Conservation (phyloP, 805 yeast genomes). For the Cyberlindnera meyerae region DNA sequence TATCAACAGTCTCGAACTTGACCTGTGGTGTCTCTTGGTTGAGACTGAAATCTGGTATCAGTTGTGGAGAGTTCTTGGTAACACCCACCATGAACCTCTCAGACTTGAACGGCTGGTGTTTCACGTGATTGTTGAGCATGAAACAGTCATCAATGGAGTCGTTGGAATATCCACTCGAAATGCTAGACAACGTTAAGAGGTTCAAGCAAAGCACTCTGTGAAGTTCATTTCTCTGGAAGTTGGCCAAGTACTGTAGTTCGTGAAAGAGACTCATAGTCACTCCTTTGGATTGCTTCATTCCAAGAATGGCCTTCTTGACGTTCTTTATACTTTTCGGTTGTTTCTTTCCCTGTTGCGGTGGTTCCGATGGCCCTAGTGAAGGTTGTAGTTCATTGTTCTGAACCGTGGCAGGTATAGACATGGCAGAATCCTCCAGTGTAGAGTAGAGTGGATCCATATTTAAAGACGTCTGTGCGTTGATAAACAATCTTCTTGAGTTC, state of each 20-base stretch:
- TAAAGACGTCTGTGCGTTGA: constrained; percentile 29
- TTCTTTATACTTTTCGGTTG: constrained; percentile 21
- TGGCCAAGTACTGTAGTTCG: constrained; percentile 22
- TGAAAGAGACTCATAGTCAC: constrained; percentile 16
- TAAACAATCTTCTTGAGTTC: constrained; percentile 27
- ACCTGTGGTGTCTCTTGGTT: constrained; percentile 3
- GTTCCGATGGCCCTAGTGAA: too few species aligned
- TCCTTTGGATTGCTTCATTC: constrained; percentile 21
- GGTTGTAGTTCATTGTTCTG: constrained; percentile 1
- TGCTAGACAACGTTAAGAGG: constrained; percentile 25
- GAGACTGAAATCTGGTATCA: constrained; percentile 18
- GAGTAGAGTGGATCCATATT: constrained; percentile 45
- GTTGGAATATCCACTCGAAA: constrained; percentile 17
- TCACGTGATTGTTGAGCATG: constrained; percentile 24
- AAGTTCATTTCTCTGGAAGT: constrained; percentile 24
- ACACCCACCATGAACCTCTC: constrained; percentile 24
- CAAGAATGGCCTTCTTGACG: constrained; percentile 20
- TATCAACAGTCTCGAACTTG: constrained; percentile 9
- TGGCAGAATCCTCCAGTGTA: constrained; percentile 44
- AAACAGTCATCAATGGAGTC: constrained; percentile 21
- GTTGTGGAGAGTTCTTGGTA: constrained; percentile 10
- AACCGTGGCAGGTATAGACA: constrained; percentile 38
- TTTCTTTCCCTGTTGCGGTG: constrained; percentile 9
- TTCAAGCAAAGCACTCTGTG: constrained; percentile 22
- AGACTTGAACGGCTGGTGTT: constrained; percentile 24